A percentile compares a stretch with the other conserved stretches of the same genome.
phyloP scores from a whole-genome alignment of 345 rosid species.

The Xanthoceras sorbifolium region DNA sequence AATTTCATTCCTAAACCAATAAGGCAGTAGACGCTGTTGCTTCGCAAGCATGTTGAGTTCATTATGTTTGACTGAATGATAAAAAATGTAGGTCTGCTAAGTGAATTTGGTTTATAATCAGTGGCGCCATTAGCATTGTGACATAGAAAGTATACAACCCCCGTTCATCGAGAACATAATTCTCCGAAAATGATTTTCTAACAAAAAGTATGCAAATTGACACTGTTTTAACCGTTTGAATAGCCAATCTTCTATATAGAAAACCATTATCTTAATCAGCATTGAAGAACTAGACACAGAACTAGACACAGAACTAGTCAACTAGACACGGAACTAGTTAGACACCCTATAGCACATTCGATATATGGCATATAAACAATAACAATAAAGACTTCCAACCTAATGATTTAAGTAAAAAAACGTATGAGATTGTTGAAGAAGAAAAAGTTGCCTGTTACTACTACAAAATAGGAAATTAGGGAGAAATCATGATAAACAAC shows the following conservation, averaged over 20 bases:
- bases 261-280: neutral
- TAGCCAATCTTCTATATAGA: neutral
- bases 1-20: neutral
- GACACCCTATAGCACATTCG: neutral
- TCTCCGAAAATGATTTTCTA: neutral
- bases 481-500: neutral
- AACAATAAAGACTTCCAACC: neutral
- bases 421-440: neutral
- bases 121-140: no score
- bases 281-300: neutral
- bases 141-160: no score
- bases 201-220: neutral
- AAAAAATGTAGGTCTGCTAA: neutral
- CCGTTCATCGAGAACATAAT: neutral
- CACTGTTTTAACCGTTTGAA: neutral
- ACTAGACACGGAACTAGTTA: neutral
- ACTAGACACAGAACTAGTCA: neutral
- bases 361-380: neutral
- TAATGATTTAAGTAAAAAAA: neutral
- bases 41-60: neutral
- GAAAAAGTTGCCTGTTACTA: neutral
- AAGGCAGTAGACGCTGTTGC: neutral
- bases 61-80: neutral
- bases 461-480: neutral
- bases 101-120: no score